Conservation (phyloP, 345 rosid species). For the Citropsis articulata region DNA sequence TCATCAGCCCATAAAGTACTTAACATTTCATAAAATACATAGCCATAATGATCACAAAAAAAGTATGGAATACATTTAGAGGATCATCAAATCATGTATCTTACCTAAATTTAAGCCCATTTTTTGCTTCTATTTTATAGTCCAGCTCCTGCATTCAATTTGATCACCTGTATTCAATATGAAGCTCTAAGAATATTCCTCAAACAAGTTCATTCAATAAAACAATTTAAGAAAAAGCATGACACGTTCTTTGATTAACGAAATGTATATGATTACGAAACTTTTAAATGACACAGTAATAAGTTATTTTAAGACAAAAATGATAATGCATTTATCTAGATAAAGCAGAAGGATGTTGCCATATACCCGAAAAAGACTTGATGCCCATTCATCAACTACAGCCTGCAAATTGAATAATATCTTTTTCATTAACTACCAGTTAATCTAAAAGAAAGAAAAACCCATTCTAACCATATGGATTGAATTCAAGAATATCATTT, state of each 20-base stretch:
- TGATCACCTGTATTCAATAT: slow-evolving; percentile 99
- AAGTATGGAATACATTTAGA: background rate
- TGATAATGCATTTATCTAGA: background rate
- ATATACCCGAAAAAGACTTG: slow-evolving; percentile 86
- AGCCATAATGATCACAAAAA: background rate
- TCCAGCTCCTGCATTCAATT: slow-evolving; percentile 99
- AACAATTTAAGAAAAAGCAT: background rate
- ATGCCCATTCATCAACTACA: slow-evolving; percentile 95
- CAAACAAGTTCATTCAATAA: slow-evolving; percentile 22
- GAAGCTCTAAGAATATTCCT: slow-evolving; percentile 82
- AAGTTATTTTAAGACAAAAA: background rate
- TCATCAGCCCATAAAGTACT: background rate
- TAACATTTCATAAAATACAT: background rate
- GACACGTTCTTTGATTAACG: slow-evolving; percentile 10
- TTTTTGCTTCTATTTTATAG: slow-evolving; percentile 79
- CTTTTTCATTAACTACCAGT: slow-evolving; percentile 17
- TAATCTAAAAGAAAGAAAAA: background rate
- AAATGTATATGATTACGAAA: no score
- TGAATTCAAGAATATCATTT: background rate
- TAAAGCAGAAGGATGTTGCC: slow-evolving; percentile 17
- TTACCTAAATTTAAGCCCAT: slow-evolving; percentile 90
- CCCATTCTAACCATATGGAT: background rate
- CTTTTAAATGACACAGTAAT: background rate
- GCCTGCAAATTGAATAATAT: slow-evolving; percentile 56
- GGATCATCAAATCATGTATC: slow-evolving; percentile 8